A percentile compares a stretch with the other conserved stretches of the same genome.
Conservation (phyloP, 2,329 filamentous ascomycete genomes). For the Fusarium sp. region DNA sequence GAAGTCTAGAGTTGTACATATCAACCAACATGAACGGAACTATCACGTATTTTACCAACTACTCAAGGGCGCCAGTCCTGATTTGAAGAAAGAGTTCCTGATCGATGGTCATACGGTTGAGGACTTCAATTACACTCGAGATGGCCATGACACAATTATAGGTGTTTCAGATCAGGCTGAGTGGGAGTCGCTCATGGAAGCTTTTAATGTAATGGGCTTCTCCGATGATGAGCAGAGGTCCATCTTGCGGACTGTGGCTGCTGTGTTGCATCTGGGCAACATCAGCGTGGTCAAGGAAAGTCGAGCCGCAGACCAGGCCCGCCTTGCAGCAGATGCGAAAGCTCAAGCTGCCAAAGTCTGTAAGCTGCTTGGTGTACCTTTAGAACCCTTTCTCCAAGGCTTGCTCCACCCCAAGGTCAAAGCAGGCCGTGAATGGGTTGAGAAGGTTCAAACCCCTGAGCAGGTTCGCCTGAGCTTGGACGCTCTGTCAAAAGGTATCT, state of each 20-base stretch:
- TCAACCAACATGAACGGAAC: constrained; percentile 90
- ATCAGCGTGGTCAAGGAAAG: constrained; percentile 92
- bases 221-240: constrained; percentile 83
- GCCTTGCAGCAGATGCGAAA: constrained; percentile 80
- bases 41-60: constrained; percentile 99
- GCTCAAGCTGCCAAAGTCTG: constrained; percentile 84
- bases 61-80: constrained; percentile 81
- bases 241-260: constrained; percentile 88
- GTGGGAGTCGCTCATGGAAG: constrained; percentile 90
- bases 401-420: constrained; percentile 94
- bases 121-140: constrained; percentile 91
- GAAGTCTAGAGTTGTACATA: constrained; percentile 94
- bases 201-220: constrained; percentile 95
- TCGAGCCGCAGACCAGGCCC: constrained; percentile 88
- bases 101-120: constrained; percentile 81
- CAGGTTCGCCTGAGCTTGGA: constrained; percentile 92
- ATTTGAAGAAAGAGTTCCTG: constrained; percentile 81
- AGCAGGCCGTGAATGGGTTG: constrained; percentile 96
- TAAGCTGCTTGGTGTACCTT: constrained; percentile 82
- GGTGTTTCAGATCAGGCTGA: constrained; percentile 92
- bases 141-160: constrained; percentile 90
- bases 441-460: constrained; percentile 97
- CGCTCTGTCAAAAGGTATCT: constrained; percentile 95
- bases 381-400: constrained; percentile 88
- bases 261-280: constrained; percentile 93